Base-by-base conservation (phyloP, 192 early-diverging fungal genomes). In the Coemansia sp. region DNA sequence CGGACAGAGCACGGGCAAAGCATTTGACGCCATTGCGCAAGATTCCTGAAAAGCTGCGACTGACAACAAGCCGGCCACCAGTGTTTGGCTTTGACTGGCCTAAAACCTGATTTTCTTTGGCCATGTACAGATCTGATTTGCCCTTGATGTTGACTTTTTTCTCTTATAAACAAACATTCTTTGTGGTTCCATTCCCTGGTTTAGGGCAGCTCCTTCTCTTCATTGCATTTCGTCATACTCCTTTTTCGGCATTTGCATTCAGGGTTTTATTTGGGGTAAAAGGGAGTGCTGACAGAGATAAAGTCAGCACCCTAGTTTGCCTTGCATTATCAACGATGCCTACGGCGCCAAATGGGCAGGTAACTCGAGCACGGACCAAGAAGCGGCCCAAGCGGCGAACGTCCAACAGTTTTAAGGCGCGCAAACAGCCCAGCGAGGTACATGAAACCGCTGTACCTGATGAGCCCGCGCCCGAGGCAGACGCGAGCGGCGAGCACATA, bases 311-410 rank as follows among this genome's bases (percentile, higher is more conserved):
- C 15, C 48, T 35, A 7, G 32, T 35, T 35, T 35, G 32, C 32
- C 32, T 35, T 35, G 32, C 32, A 47, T 47, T 47, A 12, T 17
- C 12, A 5, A 47, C 43, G n/a, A 47, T 47, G 43, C 43, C 43
- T n/a, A n/a, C 43, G 43, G 43, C 43, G 6, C 15, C 43, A 21
- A 49, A 49, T 21, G 53, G 53, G 3, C 53, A 55, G 14, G 25
- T 35, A 32, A 29, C 53, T 27, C 53, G 53, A 6, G 15, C 53
- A 8, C 24, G 53, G 15, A n/a, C 53, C 29, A 55, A 55, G 53
- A 55, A 55, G 29, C 53, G 53, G 53, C 27, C 17, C 7, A 55
- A 55, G 53, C 53, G 53, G 24, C 53, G 53, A 9, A 32, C 29
- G 14, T 55, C 53, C 5, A 29, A 17, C 24, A 32, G 53, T n/a